Conservation (phyloP, 257 asterid genomes). For the Penstemon eatonii region DNA sequence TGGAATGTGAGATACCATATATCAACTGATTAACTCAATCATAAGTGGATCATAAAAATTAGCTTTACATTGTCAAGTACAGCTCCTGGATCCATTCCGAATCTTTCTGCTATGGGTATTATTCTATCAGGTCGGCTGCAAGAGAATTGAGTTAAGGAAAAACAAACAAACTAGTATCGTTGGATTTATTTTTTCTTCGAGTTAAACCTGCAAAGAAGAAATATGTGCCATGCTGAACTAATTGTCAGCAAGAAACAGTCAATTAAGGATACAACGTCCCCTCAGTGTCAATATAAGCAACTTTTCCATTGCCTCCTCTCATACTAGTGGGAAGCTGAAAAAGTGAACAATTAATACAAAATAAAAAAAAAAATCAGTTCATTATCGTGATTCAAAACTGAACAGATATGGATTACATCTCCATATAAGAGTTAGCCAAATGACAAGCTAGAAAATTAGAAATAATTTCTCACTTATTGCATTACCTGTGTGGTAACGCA, state of each 20-base stretch:
- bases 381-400: not conserved
- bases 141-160: slow-evolving; percentile 45
- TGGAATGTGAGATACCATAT: slow-evolving; percentile 19
- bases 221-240: slow-evolving; percentile 7
- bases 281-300: slow-evolving; percentile 94
- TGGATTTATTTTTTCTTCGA: not conserved
- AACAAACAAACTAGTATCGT: not conserved
- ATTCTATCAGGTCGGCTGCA: slow-evolving; percentile 94
- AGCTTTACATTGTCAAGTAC: slow-evolving; percentile 86
- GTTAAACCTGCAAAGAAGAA: not conserved
- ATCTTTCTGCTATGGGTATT: slow-evolving; percentile 94
- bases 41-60: slow-evolving; percentile 18
- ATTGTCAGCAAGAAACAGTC: slow-evolving; percentile 2
- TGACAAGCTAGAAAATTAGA: slow-evolving; percentile 3
- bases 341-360: slow-evolving; percentile 10
- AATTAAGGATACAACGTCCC: slow-evolving; percentile 92
- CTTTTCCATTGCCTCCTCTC: slow-evolving; percentile 99
- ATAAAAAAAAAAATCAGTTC: slow-evolving; percentile 13
- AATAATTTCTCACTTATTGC: not conserved
- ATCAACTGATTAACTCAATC: slow-evolving; percentile 1
- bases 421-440: slow-evolving; percentile 13
- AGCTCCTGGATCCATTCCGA: slow-evolving; percentile 99
- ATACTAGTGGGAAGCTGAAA: slow-evolving; percentile 88
- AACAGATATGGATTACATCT: slow-evolving; percentile 4
- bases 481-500: slow-evolving; percentile 95